phyloP scores from a whole-genome alignment of 2,329 filamentous ascomycete species.

The Oidium heveae region DNA sequence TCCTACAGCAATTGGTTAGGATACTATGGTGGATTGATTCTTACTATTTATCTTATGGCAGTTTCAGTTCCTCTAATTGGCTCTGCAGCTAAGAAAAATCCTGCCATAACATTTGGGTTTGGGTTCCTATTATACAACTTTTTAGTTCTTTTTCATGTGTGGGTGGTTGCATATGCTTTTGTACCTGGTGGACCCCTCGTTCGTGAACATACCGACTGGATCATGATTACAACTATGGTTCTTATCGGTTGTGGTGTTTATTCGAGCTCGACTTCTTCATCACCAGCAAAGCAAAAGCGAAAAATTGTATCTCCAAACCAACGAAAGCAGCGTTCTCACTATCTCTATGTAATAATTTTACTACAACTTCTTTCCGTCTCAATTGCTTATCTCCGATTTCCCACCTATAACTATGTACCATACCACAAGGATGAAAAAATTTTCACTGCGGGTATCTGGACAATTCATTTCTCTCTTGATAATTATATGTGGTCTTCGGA shows the following conservation, averaged over 20 bases:
- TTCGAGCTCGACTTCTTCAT: constrained; percentile 27
- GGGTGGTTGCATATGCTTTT: constrained; percentile 95
- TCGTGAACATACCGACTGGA: constrained; percentile 83
- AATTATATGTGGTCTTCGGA: constrained; percentile 99
- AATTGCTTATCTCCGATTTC: constrained; percentile 74
- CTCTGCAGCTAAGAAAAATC: constrained; percentile 51
- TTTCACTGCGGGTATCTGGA: constrained; percentile 93
- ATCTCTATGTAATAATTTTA: constrained; percentile 43
- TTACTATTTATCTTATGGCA: constrained; percentile 63
- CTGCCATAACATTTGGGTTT: constrained; percentile 59
- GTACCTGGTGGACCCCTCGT: constrained; percentile 84
- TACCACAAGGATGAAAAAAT: constrained; percentile 74
- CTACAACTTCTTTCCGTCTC: constrained; percentile 61
- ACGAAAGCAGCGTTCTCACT: constrained; percentile 31
- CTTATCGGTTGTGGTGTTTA: constrained; percentile 68
- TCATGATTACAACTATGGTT: constrained; percentile 72
- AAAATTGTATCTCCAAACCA: constrained; percentile 18
- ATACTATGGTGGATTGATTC: constrained; percentile 56
- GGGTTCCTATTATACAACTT: constrained; percentile 86
- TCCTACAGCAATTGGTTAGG: constrained; percentile 62
- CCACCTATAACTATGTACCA: constrained; percentile 70
- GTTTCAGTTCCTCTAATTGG: constrained; percentile 49
- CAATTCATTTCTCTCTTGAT: constrained; percentile 90
- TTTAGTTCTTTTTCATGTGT: constrained; percentile 88
- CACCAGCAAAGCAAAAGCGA: constrained; percentile 14